phyloP scores from a whole-genome alignment of 2,329 filamentous ascomycete genomes.

The Arthrobotrys pseudoclavata region DNA sequence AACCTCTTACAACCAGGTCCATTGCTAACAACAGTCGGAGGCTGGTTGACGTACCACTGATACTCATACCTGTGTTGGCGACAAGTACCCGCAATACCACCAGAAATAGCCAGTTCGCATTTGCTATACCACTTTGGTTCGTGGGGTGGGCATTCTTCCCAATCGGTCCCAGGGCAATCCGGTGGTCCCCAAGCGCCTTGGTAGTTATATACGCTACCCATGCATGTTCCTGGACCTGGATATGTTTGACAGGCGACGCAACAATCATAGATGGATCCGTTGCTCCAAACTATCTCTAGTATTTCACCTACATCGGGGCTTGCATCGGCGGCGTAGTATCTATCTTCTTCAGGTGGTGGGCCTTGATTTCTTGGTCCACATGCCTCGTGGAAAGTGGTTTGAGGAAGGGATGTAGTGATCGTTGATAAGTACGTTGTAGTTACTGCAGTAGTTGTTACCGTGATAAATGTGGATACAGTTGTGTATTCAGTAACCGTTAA shows the following conservation, averaged over 20 bases:
- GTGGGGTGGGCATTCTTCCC: constrained; percentile 3
- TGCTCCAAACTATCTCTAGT: constrained; percentile 14
- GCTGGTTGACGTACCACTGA: constrained; percentile 4
- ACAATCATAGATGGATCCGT: constrained; percentile 31
- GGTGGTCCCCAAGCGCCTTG: constrained; percentile 24
- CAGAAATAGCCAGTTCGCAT: constrained; percentile 24
- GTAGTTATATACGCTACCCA: constrained; percentile 30
- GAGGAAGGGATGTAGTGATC: constrained; percentile 3
- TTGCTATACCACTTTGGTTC: neutral
- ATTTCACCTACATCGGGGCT: neutral
- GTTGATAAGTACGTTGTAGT: constrained; percentile 1
- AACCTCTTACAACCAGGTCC: constrained; percentile 29
- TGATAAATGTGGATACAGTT: neutral
- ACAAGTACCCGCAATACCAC: neutral
- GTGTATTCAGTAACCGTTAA: constrained; percentile 1
- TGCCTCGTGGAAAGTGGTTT: constrained; percentile 21
- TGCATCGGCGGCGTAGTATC: neutral
- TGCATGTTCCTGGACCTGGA: neutral
- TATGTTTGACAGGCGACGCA: constrained; percentile 24
- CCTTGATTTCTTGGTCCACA: constrained; percentile 27
- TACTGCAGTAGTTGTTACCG: neutral
- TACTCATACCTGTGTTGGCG: neutral
- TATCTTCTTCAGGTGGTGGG: neutral
- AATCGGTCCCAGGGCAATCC: neutral
- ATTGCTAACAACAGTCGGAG: constrained; percentile 23